Base-by-base conservation (phyloP, 208 protist species). In the Leishmania turanica region DNA sequence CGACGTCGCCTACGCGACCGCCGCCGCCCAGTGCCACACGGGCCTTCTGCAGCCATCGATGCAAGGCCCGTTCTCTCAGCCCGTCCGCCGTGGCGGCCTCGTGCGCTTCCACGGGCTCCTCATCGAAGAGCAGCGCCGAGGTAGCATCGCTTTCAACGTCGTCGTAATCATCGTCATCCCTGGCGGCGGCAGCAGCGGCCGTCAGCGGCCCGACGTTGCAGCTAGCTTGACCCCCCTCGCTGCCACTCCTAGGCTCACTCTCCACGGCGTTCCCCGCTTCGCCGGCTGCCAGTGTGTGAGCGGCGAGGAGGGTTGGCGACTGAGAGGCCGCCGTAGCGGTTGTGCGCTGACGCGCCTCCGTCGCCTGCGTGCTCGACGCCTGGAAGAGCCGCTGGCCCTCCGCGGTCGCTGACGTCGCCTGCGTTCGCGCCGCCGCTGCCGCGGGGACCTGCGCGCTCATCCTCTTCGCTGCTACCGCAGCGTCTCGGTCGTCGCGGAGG, bases 71-170 rank as follows among this genome's bases (percentile, higher is more conserved):
- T 11, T 71, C 66, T 49, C 19, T 42, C n/a, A 68, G 66, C 65
- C 53, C 73, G 37, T 15, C 54, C 6, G 15, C 74, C 6, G 53
- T 56, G 13, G 53, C 71, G 15, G n/a, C 78, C 34, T 66, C 56
- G 40, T 37, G 19, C 31, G 42, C 45, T 11, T 51, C 60, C 8
- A 40, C 47, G 21, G 37, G 7, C 21, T 4, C 45, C 24, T 56
- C 37, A 56, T 80, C 65, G 65, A 58, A 45, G 54, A 77, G 72
- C 19, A 64, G 31, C 53, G 24, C 53, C 13, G 72, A 77, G 17
- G 53, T 24, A 7, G 72, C 37, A 37, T 77, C 72, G 4, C 53
- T 62, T 37, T 60, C 71, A 53, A 31, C 71, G 71, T 75, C 8
- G 71, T 21, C 45, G 49, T 76, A 17, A 34, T 65, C 31, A 13